Evolutionary conservation across 345 rosid genomes (phyloP), one percentile per base, ranked within the genome.

Genomic region (Linum usitatissimum): DNA sequence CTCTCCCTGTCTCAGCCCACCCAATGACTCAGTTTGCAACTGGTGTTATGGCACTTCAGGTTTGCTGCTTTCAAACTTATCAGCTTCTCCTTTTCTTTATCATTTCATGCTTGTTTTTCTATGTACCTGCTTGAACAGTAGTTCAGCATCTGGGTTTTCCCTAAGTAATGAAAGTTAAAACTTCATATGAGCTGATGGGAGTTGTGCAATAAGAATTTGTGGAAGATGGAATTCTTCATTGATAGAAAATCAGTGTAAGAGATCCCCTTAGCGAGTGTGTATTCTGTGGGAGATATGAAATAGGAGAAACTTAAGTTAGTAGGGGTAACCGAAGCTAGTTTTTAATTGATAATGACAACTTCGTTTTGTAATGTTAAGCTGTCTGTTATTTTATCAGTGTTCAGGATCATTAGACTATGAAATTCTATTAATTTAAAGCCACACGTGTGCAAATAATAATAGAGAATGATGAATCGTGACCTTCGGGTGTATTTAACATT

Each of bases 31-130:
- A 93, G 68, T 90, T 93, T 80, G 75, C 87, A 45, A 74, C 87
- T n/a, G 99, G 99, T 77, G 99, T 93, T 65, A 90, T 93, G 99
- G 96, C 96, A 39, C 97, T 93, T 42, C 99, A 93, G 97, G 99
- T 93, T 69, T 14, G 7, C 18, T 30, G 1, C 5, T 34, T 34
- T 34, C 38, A 34, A 4, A 4, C 30, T 9, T 55, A 23, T 31
- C 62, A 23, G 28, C 39, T 12, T 57, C 9, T 31, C 55, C 1
- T 30, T 36, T 10, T 17, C 6, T 9, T 15, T 20, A 18, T 21
- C 30, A 2, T 66, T 49, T 59, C 6, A 38, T 51, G 38, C 21
- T 53, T 14, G 19, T 20, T 12, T 60, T 62, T n/a, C 56, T 55
- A 36, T 30, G 18, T 38, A 62, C 20, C 36, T 63, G 20, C 34